Conservation (phyloP, 768 basidiomycete genomes). For the Scleroderma citrinum region DNA sequence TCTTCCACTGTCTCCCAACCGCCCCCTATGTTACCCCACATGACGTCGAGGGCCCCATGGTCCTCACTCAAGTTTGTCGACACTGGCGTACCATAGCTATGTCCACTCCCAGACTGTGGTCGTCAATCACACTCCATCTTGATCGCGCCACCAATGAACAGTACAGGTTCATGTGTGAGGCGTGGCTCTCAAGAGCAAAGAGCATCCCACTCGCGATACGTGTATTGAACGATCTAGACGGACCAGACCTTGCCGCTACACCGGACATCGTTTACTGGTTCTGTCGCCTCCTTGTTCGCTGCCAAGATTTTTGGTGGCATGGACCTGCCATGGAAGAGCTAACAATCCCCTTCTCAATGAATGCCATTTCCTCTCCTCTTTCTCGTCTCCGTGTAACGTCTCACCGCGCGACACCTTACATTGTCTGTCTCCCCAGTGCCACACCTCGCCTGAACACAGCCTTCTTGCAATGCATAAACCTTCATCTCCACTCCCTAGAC, state of each 20-base stretch:
- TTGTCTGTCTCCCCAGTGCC: not conserved
- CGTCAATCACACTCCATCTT: conserved; percentile 21
- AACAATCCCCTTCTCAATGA: conserved; percentile 6
- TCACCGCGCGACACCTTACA: not conserved
- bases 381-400: conserved; percentile 3
- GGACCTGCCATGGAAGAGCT: conserved; percentile 19
- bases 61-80: conserved; percentile 23
- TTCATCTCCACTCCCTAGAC: conserved; percentile 19
- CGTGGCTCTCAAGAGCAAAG: conserved; percentile 26
- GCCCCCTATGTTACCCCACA: conserved; percentile 21
- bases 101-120: conserved; percentile 28
- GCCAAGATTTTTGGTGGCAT: conserved; percentile 28
- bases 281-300: conserved; percentile 15
- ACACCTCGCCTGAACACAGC: conserved; percentile 12
- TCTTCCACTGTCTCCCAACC: conserved; percentile 22
- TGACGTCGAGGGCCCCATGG: conserved; percentile 16
- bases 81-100: conserved; percentile 27
- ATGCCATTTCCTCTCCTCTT: conserved; percentile 12
- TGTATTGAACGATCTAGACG: conserved; percentile 20
- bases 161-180: conserved; percentile 16
- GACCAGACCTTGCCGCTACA: conserved; percentile 1
- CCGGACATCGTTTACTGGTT: conserved; percentile 17
- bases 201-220: conserved; percentile 20
- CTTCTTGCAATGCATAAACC: conserved; percentile 15
- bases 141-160: conserved; percentile 3